Base-by-base conservation (phyloP, 768 basidiomycete species). In the Rhodotorula diobovata region DNA sequence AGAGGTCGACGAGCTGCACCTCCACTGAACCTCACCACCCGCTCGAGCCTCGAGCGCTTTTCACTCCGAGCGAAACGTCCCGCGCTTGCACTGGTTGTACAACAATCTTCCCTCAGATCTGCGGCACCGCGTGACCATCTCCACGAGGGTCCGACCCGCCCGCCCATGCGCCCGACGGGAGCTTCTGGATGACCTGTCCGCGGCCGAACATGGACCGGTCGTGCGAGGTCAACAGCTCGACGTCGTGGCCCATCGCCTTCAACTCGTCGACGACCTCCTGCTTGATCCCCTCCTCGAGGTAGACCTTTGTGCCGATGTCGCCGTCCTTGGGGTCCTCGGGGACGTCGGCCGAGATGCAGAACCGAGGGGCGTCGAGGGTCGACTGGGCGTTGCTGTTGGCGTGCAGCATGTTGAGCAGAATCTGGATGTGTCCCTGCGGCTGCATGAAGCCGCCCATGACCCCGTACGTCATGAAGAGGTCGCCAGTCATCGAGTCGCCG, bases 381-480 rank as follows among this genome's bases (percentile, higher is more conserved):
- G 90, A 87, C 81, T 99, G 96, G 0, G 87, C 85, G 4, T 88
- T 89, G 80, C 87, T 91, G 4, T 94, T 94, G 57, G 93, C 86
- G 37, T 97, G 84, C 2, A 74, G 55, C 70, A 71, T 71, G 78
- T 93, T 96, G 39, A 97, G 81, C 34, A 76, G 63, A 32, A 72
- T 48, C 60, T 99, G 96, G 8, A 98, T 85, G 76, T 98, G 95
- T 0, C 96, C 94, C 84, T 95, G 93, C 2, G 95, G 95, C 86
- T 96, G 81, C 74, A 65, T 65, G 48, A 65, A 64, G 62, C 68
- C 72, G 30, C 79, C 79, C 93, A 94, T 93, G 25, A 45, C 32
- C 15, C 50, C 51, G 54, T 39, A 59, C 23, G 55, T 87, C 75
- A 96, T 80, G 82, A 94, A 94, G 8, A 97, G 83, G 51, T 95